Base-by-base conservation (phyloP, 371 early-diverging fungal species). In the Umbelopsis sp. region DNA sequence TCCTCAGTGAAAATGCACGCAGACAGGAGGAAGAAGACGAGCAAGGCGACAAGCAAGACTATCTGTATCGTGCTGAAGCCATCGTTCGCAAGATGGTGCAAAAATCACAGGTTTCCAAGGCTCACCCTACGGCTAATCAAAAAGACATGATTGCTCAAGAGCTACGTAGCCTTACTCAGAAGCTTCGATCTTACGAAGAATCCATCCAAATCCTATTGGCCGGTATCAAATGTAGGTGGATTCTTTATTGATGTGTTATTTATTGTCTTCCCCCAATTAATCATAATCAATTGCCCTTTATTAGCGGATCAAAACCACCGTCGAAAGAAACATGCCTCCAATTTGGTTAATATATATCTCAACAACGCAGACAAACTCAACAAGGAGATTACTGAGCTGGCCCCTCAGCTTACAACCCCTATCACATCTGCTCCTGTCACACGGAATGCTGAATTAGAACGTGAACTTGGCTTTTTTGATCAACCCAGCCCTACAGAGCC, bases 141-240 rank as follows among this genome's bases (percentile, higher is more conserved):
- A 46, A 63, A 20, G 25, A 48, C 45, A 52, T 18, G 44, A 48
- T 38, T 63, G 63, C 50, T 16, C 53, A 44, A 20, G 52, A 35
- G 22, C 18, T 57, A 24, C 46, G 51, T 10, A 24, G 62, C 29
- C 18, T n/a, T 16, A 74, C 74, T 6, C 53, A 76, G 20, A 86
- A 87, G 66, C 69, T 89, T 5, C 72, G 80, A 18, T 67, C 77
- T 11, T 87, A 87, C 63, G 85, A 90, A 68, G 87, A 86, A 53
- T 85, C 88, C 0, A 87, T 87, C 24, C 87, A 87, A 64, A 74
- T 87, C 24, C 72, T 91, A 18, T 80, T 88, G 45, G 79, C 76
- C 10, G 91, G 90, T 12, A 77, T 90, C 50, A 90, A 90, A 76
- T 77, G 91, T 91, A 75, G 69, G 80, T 50, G 11, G 29, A 10